Evolutionary conservation across 768 basidiomycete species (phyloP), one percentile per base, ranked within the genome.

Genomic region (Podaxis sp.): DNA sequence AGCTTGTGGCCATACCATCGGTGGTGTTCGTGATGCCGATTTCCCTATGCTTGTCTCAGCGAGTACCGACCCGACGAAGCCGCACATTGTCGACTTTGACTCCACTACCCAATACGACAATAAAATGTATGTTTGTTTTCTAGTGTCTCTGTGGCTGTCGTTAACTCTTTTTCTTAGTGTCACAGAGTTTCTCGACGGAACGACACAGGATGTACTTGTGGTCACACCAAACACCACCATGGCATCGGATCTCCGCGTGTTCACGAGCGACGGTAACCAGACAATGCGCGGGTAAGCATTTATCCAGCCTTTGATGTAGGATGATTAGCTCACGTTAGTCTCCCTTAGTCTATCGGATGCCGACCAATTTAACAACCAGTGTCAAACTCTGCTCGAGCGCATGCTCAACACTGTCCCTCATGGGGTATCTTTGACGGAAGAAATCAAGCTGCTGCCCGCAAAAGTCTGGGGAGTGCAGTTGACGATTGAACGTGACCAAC

Each of bases 1-100:
- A 21, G 79, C 80, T 2, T 83, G 82, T 63, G 82, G 82, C 4
- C 81, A 83, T 64, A 79, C 79, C 6, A 71, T 82, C 56, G 81
- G 81, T 59, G 77, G 79, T 46, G 79, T 82, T 4, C 75, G 80
- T 40, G 78, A 75, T 62, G 66, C 73, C 2, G 79, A 78, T 57
- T 80, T 81, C 55, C 79, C 81, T 2, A 64, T 67, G n/a, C 69
- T 80, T 10, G 79, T 81, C 4, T 63, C 77, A 16, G 68, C 76
- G 16, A n/a, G 52, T 23, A 67, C 67, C 21, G 63, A 67, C 7
- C 54, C 37, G 1, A 32, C 68, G 5, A 66, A 70, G 48, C 64
- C 74, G n/a, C 40, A 63, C 32, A 72, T 80, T 51, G 62, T 67
- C 14, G 65, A 74, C 46, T 82, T 82, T 37, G 78, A 79, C 62